Conservation (phyloP, 192 early-diverging fungal genomes). For the Spinellus fusiger region DNA sequence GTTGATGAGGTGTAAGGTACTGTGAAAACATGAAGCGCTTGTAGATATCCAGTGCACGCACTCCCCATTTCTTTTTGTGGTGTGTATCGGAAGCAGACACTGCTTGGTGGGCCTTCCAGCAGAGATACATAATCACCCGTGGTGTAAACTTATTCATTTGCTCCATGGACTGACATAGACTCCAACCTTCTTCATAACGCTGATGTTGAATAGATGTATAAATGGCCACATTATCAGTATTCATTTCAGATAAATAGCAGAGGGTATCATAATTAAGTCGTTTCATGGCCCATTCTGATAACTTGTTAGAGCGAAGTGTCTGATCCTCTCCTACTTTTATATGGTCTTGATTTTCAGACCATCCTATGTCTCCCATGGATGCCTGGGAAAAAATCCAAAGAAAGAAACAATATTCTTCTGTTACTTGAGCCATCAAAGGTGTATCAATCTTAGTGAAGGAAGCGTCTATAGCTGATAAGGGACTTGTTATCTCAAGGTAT, state of each 20-base stretch:
- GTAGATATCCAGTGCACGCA: conserved; percentile 14
- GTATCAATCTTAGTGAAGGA: conserved; percentile 10
- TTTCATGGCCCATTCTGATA: conserved; percentile 3
- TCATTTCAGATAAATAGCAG: background rate
- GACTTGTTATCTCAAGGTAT: conserved; percentile 10
- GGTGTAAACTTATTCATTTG: conserved; percentile 7
- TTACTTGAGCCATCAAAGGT: conserved; percentile 17
- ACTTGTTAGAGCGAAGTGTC: background rate
- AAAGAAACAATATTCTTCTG: conserved; percentile 7
- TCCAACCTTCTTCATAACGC: conserved; percentile 23
- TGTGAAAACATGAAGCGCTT: conserved; percentile 15
- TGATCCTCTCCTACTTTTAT: background rate
- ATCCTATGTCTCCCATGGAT: background rate
- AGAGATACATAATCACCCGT: conserved; percentile 16
- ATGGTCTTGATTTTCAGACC: conserved; percentile 2
- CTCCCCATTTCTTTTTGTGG: conserved; percentile 13
- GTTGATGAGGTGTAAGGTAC: conserved; percentile 2
- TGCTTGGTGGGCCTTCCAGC: conserved; percentile 3
- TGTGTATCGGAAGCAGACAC: background rate
- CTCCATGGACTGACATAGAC: conserved; percentile 12
- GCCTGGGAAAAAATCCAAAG: conserved; percentile 22
- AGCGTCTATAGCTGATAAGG: conserved; percentile 3
- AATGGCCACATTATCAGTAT: conserved; percentile 11
- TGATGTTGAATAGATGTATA: conserved; percentile 12
- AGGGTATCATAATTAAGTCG: background rate